Conservation (phyloP, 257 asterid genomes). For the Striga asiatica region DNA sequence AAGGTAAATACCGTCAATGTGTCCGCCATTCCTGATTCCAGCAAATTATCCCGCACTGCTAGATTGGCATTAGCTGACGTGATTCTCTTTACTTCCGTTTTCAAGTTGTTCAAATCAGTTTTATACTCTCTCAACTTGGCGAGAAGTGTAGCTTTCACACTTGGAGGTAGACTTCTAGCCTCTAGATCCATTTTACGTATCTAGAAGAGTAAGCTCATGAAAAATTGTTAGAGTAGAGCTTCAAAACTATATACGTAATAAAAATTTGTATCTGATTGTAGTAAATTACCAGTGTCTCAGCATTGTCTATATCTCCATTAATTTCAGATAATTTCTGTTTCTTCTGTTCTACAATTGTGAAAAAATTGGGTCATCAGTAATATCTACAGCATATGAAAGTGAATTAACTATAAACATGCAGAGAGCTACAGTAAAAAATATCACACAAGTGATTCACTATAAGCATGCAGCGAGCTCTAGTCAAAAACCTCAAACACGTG, state of each 20-base stretch:
- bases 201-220: slow-evolving; percentile 21
- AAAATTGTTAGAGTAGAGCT: not conserved
- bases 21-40: slow-evolving; percentile 72
- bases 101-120: slow-evolving; percentile 67
- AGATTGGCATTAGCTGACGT: slow-evolving; percentile 41
- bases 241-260: not conserved
- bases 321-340: slow-evolving; percentile 51
- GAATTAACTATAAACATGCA: not conserved
- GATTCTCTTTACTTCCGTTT: slow-evolving; percentile 67
- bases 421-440: too few species aligned
- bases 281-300: slow-evolving; percentile 45
- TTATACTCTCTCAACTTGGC: slow-evolving; percentile 76
- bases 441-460: too few species aligned
- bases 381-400: slow-evolving; percentile 9
- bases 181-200: slow-evolving; percentile 89
- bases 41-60: slow-evolving; percentile 52
- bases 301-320: slow-evolving; percentile 45
- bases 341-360: slow-evolving; percentile 48
- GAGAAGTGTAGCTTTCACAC: slow-evolving; percentile 56
- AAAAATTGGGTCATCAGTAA: not conserved
- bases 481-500: too few species aligned
- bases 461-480: too few species aligned
- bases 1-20: too few species aligned
- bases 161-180: slow-evolving; percentile 80
- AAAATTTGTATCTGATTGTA: too few species aligned